Base-by-base conservation (phyloP, 345 rosid species). In the Salix exigua region DNA sequence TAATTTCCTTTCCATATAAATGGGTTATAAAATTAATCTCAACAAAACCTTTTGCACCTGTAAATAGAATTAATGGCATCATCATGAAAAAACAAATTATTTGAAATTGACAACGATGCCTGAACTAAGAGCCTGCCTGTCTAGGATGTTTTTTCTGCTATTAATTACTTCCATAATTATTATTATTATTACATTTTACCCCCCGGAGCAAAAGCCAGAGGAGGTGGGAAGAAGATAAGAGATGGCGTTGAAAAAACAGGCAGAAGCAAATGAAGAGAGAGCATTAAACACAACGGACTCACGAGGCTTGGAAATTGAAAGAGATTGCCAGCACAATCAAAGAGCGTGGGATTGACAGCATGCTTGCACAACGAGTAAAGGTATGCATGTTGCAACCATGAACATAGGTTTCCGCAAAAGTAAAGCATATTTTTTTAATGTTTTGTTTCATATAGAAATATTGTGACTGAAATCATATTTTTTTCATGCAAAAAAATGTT, bases 171-270 rank as follows among this genome's bases (percentile, higher is more conserved):
- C 35, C 35, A 33, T 33, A 4, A 33, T 33, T 33, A 33, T 33
- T 35, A 35, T 35, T 35, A 35, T 35, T 35, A 5, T 35, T 35
- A 35, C 37, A 35, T 35, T 35, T 35, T 35, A 35, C 37, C 78
- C 25, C 73, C 80, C 60, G 85, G 87, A 58, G 71, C 89, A 50
- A 86, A 87, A 81, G 83, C 87, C 65, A 88, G 83, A 73, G 85
- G 86, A 73, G 81, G 82, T 7, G 84, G 88, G 10, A 86, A 84
- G 73, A 90, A 85, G 77, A 86, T 83, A 60, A 74, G 50, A 77
- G 76, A 33, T 63, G n/a, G 73, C 75, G 30, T 71, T 82, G 23
- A 82, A 75, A 66, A 74, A 44, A 66, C 63, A 78, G 38, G 76
- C 65, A 70, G 75, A 53, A 53, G 72, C 72, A 74, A 74, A 65